Percentiles rank a stretch among this genome's conserved stretches.
Conservation (phyloP, 768 basidiomycete species). For the Tricholoma terreum region DNA sequence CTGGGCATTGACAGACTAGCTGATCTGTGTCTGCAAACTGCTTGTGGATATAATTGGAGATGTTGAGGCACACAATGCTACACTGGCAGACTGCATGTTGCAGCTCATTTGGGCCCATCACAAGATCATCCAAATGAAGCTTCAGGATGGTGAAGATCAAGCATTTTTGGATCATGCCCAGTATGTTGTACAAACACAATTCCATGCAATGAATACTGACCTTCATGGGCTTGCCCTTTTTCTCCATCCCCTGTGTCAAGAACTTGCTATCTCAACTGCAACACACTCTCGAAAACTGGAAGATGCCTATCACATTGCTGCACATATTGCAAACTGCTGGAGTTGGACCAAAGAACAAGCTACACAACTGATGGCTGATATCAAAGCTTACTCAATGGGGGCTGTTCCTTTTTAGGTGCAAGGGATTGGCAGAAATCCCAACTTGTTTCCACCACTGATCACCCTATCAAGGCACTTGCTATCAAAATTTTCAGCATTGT, state of each 20-base stretch:
- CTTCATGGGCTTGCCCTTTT: not conserved
- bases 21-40: conserved; percentile 26
- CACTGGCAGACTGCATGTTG: conserved; percentile 35
- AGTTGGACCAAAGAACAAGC: not conserved
- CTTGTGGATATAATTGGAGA: conserved; percentile 35
- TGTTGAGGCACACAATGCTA: conserved; percentile 25
- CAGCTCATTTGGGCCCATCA: conserved; percentile 24
- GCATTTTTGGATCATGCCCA: conserved; percentile 6
- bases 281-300: not conserved
- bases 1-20: conserved; percentile 24
- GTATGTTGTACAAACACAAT: not conserved
- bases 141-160: conserved; percentile 12
- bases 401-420: not conserved
- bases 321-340: not conserved
- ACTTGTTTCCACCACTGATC: too few species aligned
- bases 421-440: too few species aligned
- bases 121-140: not conserved
- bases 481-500: conserved; percentile 21
- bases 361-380: not conserved
- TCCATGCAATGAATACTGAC: not conserved
- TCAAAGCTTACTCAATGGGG: not conserved
- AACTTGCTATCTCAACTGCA: not conserved
- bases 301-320: not conserved
- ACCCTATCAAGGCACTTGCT: conserved; percentile 12
- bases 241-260: not conserved